Base-by-base conservation (phyloP, 495 filamentous ascomycete genomes). In the Penicillium lagena region DNA sequence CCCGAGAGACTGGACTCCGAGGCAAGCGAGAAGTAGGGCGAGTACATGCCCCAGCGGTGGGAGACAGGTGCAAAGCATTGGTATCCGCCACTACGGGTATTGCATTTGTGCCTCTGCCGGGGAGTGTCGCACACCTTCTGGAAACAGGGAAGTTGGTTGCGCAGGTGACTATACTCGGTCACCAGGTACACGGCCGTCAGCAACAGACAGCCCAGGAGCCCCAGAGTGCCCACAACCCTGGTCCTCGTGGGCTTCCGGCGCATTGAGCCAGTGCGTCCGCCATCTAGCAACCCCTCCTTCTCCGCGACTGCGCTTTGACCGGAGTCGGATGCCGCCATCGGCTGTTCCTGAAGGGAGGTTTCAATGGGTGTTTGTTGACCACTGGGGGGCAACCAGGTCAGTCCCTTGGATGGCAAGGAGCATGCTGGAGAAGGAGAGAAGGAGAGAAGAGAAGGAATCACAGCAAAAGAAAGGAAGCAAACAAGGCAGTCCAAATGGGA, bases 41-140 rank as follows among this genome's bases (percentile, higher is more conserved):
- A 87, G 63, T 95, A 93, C 55, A 89, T 86, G 42, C 89, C 89
- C 89, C 88, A 94, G 45, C 64, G 76, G 47, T 85, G 87, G 4
- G 86, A 78, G 35, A 83, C 68, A 12, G 71, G 42, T 9, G 71
- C 46, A 30, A 70, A 63, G 59, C 81, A 87, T 49, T 81, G 77
- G 58, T 81, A 89, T 27, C 87, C 88, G 39, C 62, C 52, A 11
- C 76, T 50, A 11, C 81, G 63, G 2, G 70, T 77, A 55, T 84
- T 81, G 61, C 85, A 90, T 11, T 54, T 30, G 7, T 15, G 29
- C 38, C 31, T 17, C 47, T 51, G 31, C 35, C 29, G 9, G 47
- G 32, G 32, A 12, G 9, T 34, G 4, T 22, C 4, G 22, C 22
- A 35, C 27, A 29, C n/a, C 35, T 29, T 39, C 41, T 10, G 38